Evolutionary conservation across 495 filamentous ascomycete genomes (phyloP), one percentile per base, ranked within the genome.

Genomic region (Hypoxylon lienhwacheense): DNA sequence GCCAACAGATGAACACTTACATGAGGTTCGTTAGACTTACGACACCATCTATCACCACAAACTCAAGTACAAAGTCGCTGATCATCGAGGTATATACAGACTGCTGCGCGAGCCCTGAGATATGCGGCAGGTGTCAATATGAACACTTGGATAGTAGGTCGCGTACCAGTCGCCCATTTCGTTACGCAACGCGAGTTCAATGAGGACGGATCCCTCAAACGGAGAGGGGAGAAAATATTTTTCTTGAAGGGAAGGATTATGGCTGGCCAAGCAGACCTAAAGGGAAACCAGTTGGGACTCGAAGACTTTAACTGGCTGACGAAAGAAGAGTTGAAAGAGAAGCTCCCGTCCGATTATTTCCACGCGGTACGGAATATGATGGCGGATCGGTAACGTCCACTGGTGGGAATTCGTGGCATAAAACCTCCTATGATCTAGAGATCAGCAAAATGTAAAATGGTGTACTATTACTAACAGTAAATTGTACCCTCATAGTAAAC

Each of bases 81-180:
- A 60, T 20, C 7, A 12, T n/a, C n/a, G n/a, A n/a, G n/a, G n/a
- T 45, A 10, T 29, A 19, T 28, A 35, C 61, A 98, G 95, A 87
- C 87, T 22, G 92, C 92, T 34, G 81, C 86, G 55, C 83, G 90
- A 39, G 82, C 87, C 51, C 78, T 97, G 4, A 69, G 80, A 34
- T 81, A 91, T 56, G 74, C 90, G 8, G 89, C 82, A 8, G 93
- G 93, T 52, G 70, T 87, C 21, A 96, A 99, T 78, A 97, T 99
- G 92, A 97, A 97, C 77, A 97, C 91, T 50, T 99, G 95, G 91
- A 80, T 97, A 61, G 88, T 97, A 51, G 93, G 92, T 51, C 89
- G 86, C 62, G 88, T 87, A 56, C 93, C 93, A 11, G 81, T 95
- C 37, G 91, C 91, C 7, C 90, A 97, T 72, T 69, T 87, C 67